Conservation (phyloP, 371 early-diverging fungal genomes). For the Lichtheimia hyalospora region DNA sequence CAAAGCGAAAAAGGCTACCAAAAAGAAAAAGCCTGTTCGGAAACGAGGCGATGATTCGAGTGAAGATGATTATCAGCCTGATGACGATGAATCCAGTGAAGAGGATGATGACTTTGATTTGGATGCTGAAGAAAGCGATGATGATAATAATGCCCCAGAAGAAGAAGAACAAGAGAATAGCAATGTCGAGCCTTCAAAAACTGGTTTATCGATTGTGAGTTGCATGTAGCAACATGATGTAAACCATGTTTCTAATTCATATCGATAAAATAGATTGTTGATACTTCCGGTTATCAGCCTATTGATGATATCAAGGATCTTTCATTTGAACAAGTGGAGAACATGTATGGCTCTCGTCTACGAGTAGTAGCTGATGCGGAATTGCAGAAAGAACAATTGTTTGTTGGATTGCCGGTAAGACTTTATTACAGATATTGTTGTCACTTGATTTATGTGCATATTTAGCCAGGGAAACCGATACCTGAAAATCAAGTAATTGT, state of each 20-base stretch:
- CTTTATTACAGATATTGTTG: neutral
- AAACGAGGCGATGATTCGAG: constrained; percentile 3
- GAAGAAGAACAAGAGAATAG: constrained; percentile 9
- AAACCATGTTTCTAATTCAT: neutral
- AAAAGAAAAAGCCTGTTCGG: constrained; percentile 5
- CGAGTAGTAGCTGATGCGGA: constrained; percentile 21
- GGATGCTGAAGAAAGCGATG: constrained; percentile 17
- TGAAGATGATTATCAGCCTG: constrained; percentile 5
- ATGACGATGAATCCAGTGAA: constrained; percentile 3
- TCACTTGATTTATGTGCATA: neutral
- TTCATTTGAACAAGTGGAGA: constrained; percentile 20
- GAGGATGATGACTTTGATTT: constrained; percentile 14
- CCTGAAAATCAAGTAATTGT: constrained; percentile 23
- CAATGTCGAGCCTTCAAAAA: neutral
- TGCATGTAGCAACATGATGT: neutral
- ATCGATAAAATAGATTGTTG: neutral
- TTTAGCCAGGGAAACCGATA: constrained; percentile 23
- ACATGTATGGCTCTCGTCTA: constrained; percentile 24
- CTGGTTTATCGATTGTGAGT: constrained; percentile 3
- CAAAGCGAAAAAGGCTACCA: constrained; percentile 11
- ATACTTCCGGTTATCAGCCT: constrained; percentile 1
- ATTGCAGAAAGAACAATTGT: constrained; percentile 35
- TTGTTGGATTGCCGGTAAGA: constrained; percentile 31
- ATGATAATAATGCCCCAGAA: constrained; percentile 5
- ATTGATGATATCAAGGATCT: constrained; percentile 14